Evolutionary conservation across 1,284 basidiomycete genomes (phyloP), one percentile per base, ranked within the genome.

Genomic region (Melampsora larici-populina): DNA sequence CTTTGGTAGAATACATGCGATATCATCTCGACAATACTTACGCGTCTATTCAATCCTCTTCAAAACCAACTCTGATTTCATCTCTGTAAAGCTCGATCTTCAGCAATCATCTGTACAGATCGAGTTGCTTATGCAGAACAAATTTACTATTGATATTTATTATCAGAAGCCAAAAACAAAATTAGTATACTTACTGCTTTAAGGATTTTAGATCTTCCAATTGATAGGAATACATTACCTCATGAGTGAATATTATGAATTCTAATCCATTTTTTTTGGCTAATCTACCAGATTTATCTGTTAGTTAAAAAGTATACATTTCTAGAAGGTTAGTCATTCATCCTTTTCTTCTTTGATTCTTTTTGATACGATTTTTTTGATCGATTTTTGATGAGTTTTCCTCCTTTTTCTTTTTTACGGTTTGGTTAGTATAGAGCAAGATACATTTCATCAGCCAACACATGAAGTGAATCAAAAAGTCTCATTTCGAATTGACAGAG

Each of bases 281-380:
- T 0, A 90, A 93, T 80, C 90, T 99, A 62, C 95, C 96, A 15
- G 96, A 98, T 84, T 91, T 98, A 87, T 99, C 97, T 86, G 93
- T 98, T 83, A 86, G 90, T 1, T 96, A 98, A 85, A 98, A 99
- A 86, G 93, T 97, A 83, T 97, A 97, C 83, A 94, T 95, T 82
- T 97, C 96, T 87, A 88, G 93, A 73, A 93, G 93, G 5, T 96
- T 97, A 90, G 95, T n/a, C n/a, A n/a, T n/a, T n/a, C n/a, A n/a
- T n/a, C n/a, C n/a, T n/a, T n/a, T n/a, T n/a, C n/a, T n/a, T n/a
- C n/a, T n/a, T n/a, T n/a, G n/a, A n/a, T n/a, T n/a, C n/a, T n/a
- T n/a, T n/a, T n/a, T n/a, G n/a, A n/a, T n/a, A n/a, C n/a, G n/a
- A n/a, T n/a, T n/a, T n/a, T n/a, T n/a, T n/a, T n/a, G n/a, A n/a